Evolutionary conservation across 148 eudicot genomes (phyloP).

Genomic region (Cornus florida): DNA sequence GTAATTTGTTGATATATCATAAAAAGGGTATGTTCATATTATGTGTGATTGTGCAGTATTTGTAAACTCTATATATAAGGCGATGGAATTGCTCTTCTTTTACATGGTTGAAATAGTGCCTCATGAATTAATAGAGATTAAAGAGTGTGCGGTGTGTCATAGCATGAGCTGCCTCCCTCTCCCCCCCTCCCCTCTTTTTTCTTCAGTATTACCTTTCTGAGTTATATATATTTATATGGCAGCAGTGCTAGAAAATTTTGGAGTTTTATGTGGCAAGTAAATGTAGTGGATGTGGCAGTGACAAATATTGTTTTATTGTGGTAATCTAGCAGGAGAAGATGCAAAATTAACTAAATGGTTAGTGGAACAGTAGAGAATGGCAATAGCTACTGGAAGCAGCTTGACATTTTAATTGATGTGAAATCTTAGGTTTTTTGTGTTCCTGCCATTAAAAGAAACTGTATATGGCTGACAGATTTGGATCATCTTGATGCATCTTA

Average conservation of each 20-base stretch:
- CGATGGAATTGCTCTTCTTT: neutral
- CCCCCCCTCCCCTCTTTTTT: too few relatives aligned
- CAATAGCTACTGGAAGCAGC: too few relatives aligned
- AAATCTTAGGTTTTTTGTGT: too few relatives aligned
- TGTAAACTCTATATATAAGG: neutral
- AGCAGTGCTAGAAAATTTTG: neutral
- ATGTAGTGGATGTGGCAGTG: neutral
- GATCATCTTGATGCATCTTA: too few relatives aligned
- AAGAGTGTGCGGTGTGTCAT: neutral
- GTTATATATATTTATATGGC: neutral
- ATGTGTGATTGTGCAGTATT: neutral
- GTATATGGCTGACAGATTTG: too few relatives aligned
- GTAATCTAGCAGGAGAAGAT: neutral
- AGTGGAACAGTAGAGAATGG: too few relatives aligned
- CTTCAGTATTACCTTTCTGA: neutral
- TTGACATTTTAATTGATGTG: too few relatives aligned
- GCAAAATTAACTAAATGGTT: too few relatives aligned
- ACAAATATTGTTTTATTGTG: neutral
- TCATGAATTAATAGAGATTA: too few relatives aligned
- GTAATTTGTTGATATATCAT: neutral
- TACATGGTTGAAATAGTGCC: neutral
- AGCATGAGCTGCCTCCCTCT: neutral
- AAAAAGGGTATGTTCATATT: neutral
- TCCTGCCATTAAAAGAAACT: too few relatives aligned
- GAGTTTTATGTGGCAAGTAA: neutral